Base-by-base conservation (phyloP, 2,329 filamentous ascomycete species). In the Rhytidhysteron rufulum region DNA sequence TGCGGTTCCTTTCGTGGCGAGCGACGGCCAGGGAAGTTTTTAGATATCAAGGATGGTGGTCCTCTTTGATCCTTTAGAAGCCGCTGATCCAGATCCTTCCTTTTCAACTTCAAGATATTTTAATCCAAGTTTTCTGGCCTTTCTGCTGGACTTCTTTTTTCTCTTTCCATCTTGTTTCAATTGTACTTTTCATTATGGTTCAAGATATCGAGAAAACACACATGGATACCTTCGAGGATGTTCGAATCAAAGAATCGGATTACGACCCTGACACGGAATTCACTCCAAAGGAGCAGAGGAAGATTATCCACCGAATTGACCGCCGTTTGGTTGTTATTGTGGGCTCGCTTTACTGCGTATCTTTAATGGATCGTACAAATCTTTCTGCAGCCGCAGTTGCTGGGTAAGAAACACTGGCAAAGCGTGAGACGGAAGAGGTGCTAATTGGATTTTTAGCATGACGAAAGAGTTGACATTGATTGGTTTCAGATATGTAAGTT, bases 311-410 rank as follows among this genome's bases (percentile, higher is more conserved):
- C 41, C 78, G 80, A 10, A 72, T 93, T 50, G 88, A 94, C 63
- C 68, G 60, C 24, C 67, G 71, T 21, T 58, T 75, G n/a, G 70
- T 74, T 15, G 50, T 68, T 16, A 72, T 69, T 1, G 62, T 72
- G 2, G 71, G 71, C 7, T 62, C 77, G 48, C 76, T 88, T 67
- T 90, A 90, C 63, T 87, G 84, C 58, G 73, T 87, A 52, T 84
- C 78, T 48, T 68, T 91, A 43, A 86, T 91, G 80, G 87, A 93
- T 57, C 74, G 87, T 22, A 88, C 84, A 2, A 91, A 91, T 62
- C 67, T 90, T 58, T 79, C 79, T n/a, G 72, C 79, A 17, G 86
- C 85, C 30, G 79, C 79, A 33, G 83, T 91, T 58, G 86, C 87
- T 16, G 86, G 76, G 73, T 75, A 55, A 40, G 58, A 50, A 11